Percentiles rank a stretch among this genome's conserved stretches.
Conservation (phyloP, 352 stramenopile genomes). For the Pythium folliculosum region DNA sequence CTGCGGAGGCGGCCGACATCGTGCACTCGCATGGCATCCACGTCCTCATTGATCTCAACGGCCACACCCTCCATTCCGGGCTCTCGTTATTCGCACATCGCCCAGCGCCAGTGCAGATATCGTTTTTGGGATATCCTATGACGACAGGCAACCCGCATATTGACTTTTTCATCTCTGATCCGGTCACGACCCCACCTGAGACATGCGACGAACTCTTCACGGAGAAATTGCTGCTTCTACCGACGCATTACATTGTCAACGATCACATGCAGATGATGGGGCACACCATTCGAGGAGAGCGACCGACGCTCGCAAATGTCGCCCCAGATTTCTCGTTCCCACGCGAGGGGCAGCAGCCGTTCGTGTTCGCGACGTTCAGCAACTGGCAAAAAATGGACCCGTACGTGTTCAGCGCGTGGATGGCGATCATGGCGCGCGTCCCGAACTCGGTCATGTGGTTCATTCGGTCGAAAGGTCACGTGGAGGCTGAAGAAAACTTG, state of each 20-base stretch:
- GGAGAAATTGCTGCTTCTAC: constrained; percentile 74
- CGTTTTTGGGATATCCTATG: constrained; percentile 80
- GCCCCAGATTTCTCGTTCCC: constrained; percentile 17
- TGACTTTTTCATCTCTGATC: constrained; percentile 72
- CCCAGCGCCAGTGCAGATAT: constrained; percentile 65
- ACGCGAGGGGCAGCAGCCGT: constrained; percentile 10
- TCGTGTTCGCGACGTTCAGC: constrained; percentile 85
- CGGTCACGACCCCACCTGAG: constrained; percentile 52
- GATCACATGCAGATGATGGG: constrained; percentile 82
- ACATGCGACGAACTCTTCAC: constrained; percentile 44
- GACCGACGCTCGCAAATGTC: constrained; percentile 22
- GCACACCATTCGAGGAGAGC: constrained; percentile 39
- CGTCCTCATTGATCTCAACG: constrained; percentile 83
- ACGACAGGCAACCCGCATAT: constrained; percentile 62
- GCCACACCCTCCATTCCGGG: constrained; percentile 78
- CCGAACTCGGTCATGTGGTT: constrained; percentile 78
- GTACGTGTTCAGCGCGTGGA: constrained; percentile 71
- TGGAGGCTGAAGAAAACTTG: constrained; percentile 49
- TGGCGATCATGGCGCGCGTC: constrained; percentile 73
- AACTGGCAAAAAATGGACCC: constrained; percentile 91
- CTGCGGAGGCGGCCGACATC: constrained; percentile 43
- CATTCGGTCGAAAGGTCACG: constrained; percentile 57
- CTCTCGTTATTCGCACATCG: constrained; percentile 65
- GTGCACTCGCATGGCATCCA: constrained; percentile 64
- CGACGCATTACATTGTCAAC: constrained; percentile 82